Evolutionary conservation across 2,329 filamentous ascomycete genomes (phyloP).

Genomic region (Achaetomium macrosporum): DNA sequence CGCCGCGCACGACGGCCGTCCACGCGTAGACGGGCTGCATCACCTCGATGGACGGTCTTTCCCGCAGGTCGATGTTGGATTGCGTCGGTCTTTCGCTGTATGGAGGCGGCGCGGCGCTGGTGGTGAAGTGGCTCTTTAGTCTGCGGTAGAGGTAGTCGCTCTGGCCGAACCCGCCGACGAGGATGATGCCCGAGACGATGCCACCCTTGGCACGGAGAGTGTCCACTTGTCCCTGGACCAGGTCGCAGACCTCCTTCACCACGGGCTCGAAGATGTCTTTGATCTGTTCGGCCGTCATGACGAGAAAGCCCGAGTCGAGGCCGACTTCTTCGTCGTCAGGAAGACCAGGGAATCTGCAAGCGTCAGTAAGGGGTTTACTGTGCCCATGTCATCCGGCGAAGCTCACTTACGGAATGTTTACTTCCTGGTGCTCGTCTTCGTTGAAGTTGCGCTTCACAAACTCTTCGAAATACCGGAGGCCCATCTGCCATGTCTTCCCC

Average conservation of each 20-base stretch:
- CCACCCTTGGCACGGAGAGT: constrained; percentile 55
- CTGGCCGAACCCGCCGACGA: constrained; percentile 78
- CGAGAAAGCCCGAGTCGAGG: constrained; percentile 69
- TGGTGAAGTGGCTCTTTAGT: constrained; percentile 63
- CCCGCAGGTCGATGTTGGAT: constrained; percentile 40
- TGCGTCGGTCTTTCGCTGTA: constrained; percentile 69
- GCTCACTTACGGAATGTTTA: constrained; percentile 62
- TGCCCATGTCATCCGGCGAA: too few relatives aligned
- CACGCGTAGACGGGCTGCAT: constrained; percentile 79
- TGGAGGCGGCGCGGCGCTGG: constrained; percentile 50
- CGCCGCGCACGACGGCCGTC: constrained; percentile 74
- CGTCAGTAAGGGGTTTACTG: constrained; percentile 7
- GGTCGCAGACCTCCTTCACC: constrained; percentile 61
- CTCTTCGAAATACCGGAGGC: constrained; percentile 73
- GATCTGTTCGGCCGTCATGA: constrained; percentile 63
- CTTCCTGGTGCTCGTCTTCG: constrained; percentile 68
- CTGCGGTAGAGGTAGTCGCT: constrained; percentile 69
- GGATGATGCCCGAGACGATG: constrained; percentile 65
- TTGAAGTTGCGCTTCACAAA: constrained; percentile 82
- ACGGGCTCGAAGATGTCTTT: constrained; percentile 73
- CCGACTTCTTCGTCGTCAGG: constrained; percentile 70
- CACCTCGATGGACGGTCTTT: constrained; percentile 58
- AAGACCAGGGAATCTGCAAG: constrained; percentile 60
- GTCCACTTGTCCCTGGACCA: constrained; percentile 63
- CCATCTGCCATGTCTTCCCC: constrained; percentile 74